Percentiles rank a stretch among this genome's conserved stretches.
Evolutionary conservation across 345 rosid species (phyloP).

Genomic region (Populus simonii): DNA sequence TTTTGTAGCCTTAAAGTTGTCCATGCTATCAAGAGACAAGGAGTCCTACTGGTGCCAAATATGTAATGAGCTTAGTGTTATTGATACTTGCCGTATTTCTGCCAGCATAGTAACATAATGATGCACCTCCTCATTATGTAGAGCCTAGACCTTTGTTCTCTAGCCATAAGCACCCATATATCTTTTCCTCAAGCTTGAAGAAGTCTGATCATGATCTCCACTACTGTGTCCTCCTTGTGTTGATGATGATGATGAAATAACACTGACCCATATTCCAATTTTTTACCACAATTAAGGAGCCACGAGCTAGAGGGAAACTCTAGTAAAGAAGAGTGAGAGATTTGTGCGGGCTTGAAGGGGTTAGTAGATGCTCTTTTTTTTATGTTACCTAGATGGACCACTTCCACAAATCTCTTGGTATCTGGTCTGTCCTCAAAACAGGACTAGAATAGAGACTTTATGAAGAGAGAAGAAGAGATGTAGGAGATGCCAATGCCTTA

Average conservation of each 20-base stretch:
- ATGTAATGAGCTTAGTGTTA: not conserved
- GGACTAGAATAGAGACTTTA: not conserved
- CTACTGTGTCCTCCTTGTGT: not conserved
- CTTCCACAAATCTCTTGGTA: not conserved
- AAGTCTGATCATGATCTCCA: not conserved
- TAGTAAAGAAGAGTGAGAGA: not conserved
- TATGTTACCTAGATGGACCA: not conserved
- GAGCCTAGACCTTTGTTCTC: slow-evolving; percentile 27
- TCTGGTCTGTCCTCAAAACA: not conserved
- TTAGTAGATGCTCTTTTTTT: not conserved
- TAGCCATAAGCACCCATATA: slow-evolving; percentile 19
- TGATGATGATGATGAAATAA: slow-evolving; percentile 5
- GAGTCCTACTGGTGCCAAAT: not conserved
- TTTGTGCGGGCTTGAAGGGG: not conserved
- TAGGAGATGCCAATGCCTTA: not conserved
- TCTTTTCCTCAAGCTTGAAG: slow-evolving; percentile 22
- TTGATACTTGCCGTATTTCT: slow-evolving; percentile 23
- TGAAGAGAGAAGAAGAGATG: not conserved
- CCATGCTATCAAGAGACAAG: not conserved
- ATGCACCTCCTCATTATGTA: slow-evolving; percentile 31
- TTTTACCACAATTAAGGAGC: not conserved
- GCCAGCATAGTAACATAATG: slow-evolving; percentile 30
- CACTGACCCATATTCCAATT: slow-evolving; percentile 12
- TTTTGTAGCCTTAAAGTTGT: not conserved
- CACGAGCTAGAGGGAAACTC: not conserved